Percentiles rank a stretch among this genome's conserved stretches.
phyloP scores from a whole-genome alignment of 768 basidiomycete genomes.

The Russula virescens region DNA sequence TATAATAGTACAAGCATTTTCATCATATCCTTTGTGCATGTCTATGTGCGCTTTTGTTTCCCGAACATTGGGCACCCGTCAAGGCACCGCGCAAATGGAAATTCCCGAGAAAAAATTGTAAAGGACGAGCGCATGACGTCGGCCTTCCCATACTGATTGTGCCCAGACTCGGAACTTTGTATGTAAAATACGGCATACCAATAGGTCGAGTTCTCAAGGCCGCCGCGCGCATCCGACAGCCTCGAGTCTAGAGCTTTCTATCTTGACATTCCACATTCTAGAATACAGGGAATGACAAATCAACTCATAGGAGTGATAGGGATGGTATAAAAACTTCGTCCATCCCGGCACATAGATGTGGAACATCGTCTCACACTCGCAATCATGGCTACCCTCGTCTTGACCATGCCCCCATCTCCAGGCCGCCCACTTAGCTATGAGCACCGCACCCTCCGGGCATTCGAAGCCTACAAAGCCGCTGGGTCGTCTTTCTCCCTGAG shows the following conservation, averaged over 20 bases:
- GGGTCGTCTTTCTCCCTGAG: slow-evolving; percentile 8
- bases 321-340: background rate
- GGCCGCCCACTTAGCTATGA: slow-evolving; percentile 5
- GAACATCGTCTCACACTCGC: background rate
- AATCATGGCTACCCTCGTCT: slow-evolving; percentile 10
- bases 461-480: background rate
- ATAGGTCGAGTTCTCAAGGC: background rate
- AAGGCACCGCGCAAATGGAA: background rate
- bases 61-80: background rate
- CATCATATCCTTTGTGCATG: too few species aligned
- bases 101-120: background rate
- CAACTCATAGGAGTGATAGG: too few species aligned
- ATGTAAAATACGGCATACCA: background rate
- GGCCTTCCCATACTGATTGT: background rate
- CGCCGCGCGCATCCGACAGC: background rate
- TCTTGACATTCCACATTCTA: background rate
- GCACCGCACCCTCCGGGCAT: slow-evolving; percentile 13
- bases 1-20: too few species aligned
- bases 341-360: too few species aligned
- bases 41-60: background rate
- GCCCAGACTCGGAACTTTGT: background rate
- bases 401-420: slow-evolving; percentile 12
- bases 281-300: background rate
- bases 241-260: background rate
- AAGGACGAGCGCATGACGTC: background rate